Percentiles rank a stretch among this genome's conserved stretches.
These are phyloP conservation scores for Plantago lanceolata DNA, from an alignment of 305 asterid genomes.

Conservation along the genomic window DNA sequence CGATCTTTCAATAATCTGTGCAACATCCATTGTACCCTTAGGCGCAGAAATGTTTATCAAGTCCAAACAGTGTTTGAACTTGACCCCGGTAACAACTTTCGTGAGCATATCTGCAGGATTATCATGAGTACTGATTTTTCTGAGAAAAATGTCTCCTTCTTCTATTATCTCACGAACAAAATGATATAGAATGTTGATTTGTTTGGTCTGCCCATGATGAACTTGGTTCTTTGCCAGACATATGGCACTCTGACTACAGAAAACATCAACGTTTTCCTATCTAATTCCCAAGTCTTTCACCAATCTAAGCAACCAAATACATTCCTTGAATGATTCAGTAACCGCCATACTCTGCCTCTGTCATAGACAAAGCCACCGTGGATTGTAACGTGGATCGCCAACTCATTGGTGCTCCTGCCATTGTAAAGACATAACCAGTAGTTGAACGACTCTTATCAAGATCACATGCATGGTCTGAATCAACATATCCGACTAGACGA, in stretches of 20 bases:
- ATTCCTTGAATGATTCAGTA: neutral
- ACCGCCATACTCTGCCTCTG: neutral
- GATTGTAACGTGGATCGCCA: neutral
- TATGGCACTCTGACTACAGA: conserved; percentile 7
- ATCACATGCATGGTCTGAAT: neutral
- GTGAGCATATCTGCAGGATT: conserved; percentile 1
- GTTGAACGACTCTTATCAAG: neutral
- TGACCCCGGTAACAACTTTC: neutral
- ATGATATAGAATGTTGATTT: neutral
- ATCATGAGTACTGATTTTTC: neutral
- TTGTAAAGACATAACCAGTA: conserved; percentile 3
- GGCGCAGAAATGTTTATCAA: neutral
- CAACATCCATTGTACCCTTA: neutral
- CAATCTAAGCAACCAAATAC: neutral
- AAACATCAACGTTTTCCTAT: neutral
- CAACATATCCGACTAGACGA: neutral
- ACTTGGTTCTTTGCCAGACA: conserved; percentile 4
- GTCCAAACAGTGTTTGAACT: conserved; percentile 1
- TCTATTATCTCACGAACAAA: conserved; percentile 1
- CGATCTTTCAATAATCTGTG: neutral
- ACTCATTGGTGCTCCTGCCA: neutral
- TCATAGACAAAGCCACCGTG: neutral
- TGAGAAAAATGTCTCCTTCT: conserved; percentile 1
- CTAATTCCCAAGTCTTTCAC: neutral
- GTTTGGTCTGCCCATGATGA: neutral